Percentiles rank a stretch among this genome's conserved stretches.
Evolutionary conservation across 345 rosid species (phyloP).

Genomic region (Eucalyptus microcorys): DNA sequence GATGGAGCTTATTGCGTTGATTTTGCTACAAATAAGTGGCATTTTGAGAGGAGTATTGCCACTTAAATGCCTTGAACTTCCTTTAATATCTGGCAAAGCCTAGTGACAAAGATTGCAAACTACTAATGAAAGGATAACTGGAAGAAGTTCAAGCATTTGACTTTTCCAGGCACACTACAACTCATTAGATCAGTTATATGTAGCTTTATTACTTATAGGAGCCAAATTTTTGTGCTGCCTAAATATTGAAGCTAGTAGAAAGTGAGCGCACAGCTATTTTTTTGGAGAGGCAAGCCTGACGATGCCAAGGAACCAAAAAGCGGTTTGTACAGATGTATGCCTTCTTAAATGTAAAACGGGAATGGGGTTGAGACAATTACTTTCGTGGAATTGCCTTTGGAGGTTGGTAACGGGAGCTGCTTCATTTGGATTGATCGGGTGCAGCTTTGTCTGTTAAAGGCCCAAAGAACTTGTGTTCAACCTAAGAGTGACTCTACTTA

Average conservation of each 20-base stretch:
- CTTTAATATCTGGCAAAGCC: neutral
- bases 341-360: neutral
- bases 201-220: neutral
- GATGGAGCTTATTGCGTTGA: neutral
- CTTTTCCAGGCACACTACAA: neutral
- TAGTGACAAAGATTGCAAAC: neutral
- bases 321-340: neutral
- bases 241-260: neutral
- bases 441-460: neutral
- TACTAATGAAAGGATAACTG: neutral
- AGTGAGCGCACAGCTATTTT: neutral
- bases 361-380: neutral
- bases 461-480: neutral
- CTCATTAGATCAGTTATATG: neutral
- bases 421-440: neutral
- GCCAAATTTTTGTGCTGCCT: neutral
- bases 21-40: neutral
- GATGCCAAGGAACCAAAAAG: neutral
- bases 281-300: neutral
- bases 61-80: neutral
- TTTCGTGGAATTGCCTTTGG: neutral
- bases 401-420: neutral
- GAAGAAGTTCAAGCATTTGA: neutral
- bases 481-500: neutral
- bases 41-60: neutral